A percentile compares a stretch with the other conserved stretches of the same genome.
phyloP scores from a whole-genome alignment of 2,329 filamentous ascomycete genomes.

The Paecilomyces formosus region DNA sequence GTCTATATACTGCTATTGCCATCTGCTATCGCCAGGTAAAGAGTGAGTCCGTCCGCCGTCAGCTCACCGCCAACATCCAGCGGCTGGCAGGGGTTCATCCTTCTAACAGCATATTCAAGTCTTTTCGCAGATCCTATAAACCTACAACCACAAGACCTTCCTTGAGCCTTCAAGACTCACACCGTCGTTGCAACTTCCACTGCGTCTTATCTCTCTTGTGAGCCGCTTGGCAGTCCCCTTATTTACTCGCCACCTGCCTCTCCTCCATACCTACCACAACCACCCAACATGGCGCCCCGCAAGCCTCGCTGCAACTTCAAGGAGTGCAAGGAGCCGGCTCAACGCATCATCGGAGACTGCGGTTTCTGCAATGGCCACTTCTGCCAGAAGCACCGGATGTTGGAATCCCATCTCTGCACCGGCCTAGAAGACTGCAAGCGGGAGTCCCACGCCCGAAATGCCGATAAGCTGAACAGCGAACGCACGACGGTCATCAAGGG shows the following conservation, averaged over 20 bases:
- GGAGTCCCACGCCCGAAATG: slow-evolving; percentile 90
- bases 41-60: neutral
- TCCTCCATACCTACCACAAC: slow-evolving; percentile 1
- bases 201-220: neutral
- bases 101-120: neutral
- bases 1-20: neutral
- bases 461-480: slow-evolving; percentile 84
- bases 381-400: slow-evolving; percentile 87
- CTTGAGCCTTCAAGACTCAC: neutral
- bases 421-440: slow-evolving; percentile 97
- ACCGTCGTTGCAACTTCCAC: slow-evolving; percentile 5
- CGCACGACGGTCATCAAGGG: slow-evolving; percentile 91
- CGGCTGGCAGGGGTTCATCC: neutral
- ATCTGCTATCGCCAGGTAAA: neutral
- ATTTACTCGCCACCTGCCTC: slow-evolving; percentile 2
- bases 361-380: slow-evolving; percentile 90
- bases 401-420: slow-evolving; percentile 90
- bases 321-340: slow-evolving; percentile 78
- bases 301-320: slow-evolving; percentile 75
- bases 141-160: slow-evolving; percentile 5
- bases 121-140: neutral
- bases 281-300: slow-evolving; percentile 39
- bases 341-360: slow-evolving; percentile 94
- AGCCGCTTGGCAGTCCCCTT: neutral
- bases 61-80: neutral